Evolutionary conservation across 2,329 filamentous ascomycete genomes (phyloP).

Genomic region (Emmonsiellopsis sp.): DNA sequence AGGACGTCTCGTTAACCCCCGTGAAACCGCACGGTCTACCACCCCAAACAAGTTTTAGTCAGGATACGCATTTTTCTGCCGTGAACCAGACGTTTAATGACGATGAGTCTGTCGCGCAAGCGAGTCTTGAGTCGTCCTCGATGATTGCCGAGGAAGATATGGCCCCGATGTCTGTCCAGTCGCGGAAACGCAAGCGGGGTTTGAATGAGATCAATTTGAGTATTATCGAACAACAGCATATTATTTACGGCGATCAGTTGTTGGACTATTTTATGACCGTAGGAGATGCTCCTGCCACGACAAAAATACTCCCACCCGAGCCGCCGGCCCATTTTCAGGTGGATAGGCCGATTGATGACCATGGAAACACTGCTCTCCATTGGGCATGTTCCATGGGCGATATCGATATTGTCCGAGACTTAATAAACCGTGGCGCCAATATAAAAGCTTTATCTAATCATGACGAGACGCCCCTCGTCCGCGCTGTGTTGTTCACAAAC

Average conservation of each 20-base stretch:
- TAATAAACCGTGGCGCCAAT: conserved; percentile 71
- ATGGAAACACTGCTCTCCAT: conserved; percentile 85
- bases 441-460: conserved; percentile 58
- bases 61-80: conserved; percentile 3
- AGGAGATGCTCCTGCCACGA: conserved; percentile 60
- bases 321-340: conserved; percentile 81
- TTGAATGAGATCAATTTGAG: conserved; percentile 47
- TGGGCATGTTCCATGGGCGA: conserved; percentile 99
- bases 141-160: conserved; percentile 78
- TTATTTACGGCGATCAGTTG: conserved; percentile 83
- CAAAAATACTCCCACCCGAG: conserved; percentile 53
- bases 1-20: conserved; percentile 4
- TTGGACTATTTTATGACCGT: conserved; percentile 92
- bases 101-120: conserved; percentile 73
- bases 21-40: neutral
- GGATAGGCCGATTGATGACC: conserved; percentile 86
- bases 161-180: conserved; percentile 52
- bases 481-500: conserved; percentile 91
- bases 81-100: conserved; percentile 37
- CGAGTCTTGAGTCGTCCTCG: conserved; percentile 73
- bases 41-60: conserved; percentile 4
- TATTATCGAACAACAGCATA: conserved; percentile 63
- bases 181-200: conserved; percentile 68
- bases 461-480: conserved; percentile 88
- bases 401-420: conserved; percentile 76